Percentiles rank a stretch among this genome's conserved stretches.
Conservation (phyloP, 2,329 filamentous ascomycete genomes). For the Saccharata proteae region DNA sequence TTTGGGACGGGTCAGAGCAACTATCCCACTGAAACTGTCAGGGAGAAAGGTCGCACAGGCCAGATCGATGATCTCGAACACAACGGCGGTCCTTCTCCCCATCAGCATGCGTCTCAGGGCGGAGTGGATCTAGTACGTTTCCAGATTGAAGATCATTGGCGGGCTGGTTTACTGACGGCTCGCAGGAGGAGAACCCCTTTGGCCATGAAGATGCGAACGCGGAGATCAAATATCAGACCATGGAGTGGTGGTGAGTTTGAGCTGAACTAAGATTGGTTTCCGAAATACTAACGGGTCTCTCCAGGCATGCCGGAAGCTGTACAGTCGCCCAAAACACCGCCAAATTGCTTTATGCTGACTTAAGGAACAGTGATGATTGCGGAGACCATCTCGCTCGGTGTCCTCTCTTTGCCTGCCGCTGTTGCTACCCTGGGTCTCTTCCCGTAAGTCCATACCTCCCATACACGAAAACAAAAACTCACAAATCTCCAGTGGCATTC, state of each 20-base stretch:
- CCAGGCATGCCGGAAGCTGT: background rate
- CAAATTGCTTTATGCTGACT: slow-evolving; percentile 17
- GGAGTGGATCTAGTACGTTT: no score
- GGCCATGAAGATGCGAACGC: slow-evolving; percentile 18
- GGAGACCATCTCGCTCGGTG: slow-evolving; percentile 46
- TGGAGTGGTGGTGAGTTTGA: slow-evolving; percentile 36
- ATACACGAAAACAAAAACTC: slow-evolving; percentile 2
- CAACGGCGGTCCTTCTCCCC: no score
- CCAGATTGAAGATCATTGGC: background rate
- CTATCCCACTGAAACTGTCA: no score
- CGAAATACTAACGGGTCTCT: no score
- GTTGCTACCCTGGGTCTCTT: slow-evolving; percentile 41
- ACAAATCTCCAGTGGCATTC: slow-evolving; percentile 28
- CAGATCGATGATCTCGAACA: no score
- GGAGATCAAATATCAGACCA: slow-evolving; percentile 39
- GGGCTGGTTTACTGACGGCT: no score
- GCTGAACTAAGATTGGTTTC: no score
- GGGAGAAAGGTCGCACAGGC: no score
- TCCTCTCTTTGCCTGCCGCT: slow-evolving; percentile 42
- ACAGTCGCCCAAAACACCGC: background rate
- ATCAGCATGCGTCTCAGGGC: no score
- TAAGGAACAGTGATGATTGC: slow-evolving; percentile 40
- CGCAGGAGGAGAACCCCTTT: slow-evolving; percentile 12
- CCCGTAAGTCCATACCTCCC: slow-evolving; percentile 24
- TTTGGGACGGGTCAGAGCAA: no score